Evolutionary conservation across 768 basidiomycete genomes (phyloP).

Genomic region (Boletus huronensis): DNA sequence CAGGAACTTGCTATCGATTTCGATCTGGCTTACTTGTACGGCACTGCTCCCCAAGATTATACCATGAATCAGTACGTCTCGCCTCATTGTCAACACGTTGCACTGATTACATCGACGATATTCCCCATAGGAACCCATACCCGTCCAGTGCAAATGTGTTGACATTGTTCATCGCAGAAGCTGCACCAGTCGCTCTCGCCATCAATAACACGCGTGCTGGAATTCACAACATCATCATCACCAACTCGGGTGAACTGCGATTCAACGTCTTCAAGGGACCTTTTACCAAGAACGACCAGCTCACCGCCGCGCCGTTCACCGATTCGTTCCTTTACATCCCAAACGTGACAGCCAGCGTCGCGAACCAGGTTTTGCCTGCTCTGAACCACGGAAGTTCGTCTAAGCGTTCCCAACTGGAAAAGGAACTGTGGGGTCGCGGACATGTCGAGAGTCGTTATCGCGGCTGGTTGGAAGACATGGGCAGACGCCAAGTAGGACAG

Average conservation of each 20-base stretch:
- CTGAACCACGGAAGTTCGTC: slow-evolving; percentile 44
- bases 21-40: slow-evolving; percentile 61
- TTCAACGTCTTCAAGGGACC: slow-evolving; percentile 65
- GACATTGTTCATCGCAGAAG: slow-evolving; percentile 52
- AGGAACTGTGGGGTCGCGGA: slow-evolving; percentile 38
- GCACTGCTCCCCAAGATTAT: slow-evolving; percentile 74
- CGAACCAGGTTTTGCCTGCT: slow-evolving; percentile 48
- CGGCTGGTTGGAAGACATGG: slow-evolving; percentile 60
- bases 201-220: slow-evolving; percentile 60
- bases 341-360: slow-evolving; percentile 47
- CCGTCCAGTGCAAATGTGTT: slow-evolving; percentile 60
- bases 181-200: slow-evolving; percentile 51
- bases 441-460: slow-evolving; percentile 49
- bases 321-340: slow-evolving; percentile 64
- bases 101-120: background rate
- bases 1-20: slow-evolving; percentile 51
- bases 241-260: slow-evolving; percentile 61
- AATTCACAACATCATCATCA: slow-evolving; percentile 61
- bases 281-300: slow-evolving; percentile 79
- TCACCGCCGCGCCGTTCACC: slow-evolving; percentile 68
- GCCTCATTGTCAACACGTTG: background rate
- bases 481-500: slow-evolving; percentile 26
- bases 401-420: slow-evolving; percentile 14
- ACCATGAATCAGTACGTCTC: slow-evolving; percentile 54
- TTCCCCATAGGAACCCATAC: slow-evolving; percentile 47